These are phyloP conservation scores for Aspergillus sclerotioniger DNA, from an alignment of 495 filamentous ascomycete species.

Conservation along the genomic window DNA sequence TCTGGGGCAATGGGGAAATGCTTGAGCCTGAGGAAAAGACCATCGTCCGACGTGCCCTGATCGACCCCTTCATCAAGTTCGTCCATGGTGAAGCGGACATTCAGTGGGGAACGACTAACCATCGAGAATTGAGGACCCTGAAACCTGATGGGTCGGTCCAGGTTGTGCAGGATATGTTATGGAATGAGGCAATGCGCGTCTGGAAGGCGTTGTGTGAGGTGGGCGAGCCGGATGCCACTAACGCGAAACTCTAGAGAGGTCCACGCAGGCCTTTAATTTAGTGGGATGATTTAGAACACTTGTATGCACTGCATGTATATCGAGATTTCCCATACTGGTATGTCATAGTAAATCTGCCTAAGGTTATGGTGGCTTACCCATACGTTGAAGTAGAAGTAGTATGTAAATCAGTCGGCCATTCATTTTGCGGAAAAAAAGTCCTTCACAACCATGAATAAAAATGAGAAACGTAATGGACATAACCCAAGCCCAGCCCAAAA, in stretches of 20 bases:
- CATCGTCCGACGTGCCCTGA: conserved; percentile 33
- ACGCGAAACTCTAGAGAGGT: conserved; percentile 11
- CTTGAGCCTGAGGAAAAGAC: conserved; percentile 44
- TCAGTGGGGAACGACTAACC: conserved; percentile 31
- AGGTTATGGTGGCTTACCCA: not conserved
- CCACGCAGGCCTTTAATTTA: not conserved
- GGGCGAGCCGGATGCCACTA: conserved; percentile 7
- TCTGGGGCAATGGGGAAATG: conserved; percentile 50
- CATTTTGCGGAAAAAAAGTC: not conserved
- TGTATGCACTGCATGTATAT: not conserved
- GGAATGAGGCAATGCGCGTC: conserved; percentile 46
- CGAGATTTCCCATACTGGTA: not conserved
- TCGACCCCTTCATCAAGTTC: conserved; percentile 45
- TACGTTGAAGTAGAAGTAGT: not conserved
- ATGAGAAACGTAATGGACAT: conserved; percentile 2
- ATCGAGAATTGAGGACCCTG: conserved; percentile 39
- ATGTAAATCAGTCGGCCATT: not conserved
- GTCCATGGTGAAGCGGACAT: conserved; percentile 36
- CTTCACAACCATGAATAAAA: not conserved
- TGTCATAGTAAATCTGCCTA: not conserved
- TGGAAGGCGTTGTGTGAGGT: conserved; percentile 41
- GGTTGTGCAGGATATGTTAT: conserved; percentile 41
- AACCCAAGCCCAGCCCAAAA: conserved; percentile 6
- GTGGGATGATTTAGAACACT: too few species aligned
- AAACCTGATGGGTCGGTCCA: conserved; percentile 44